A percentile compares a stretch with the other conserved stretches of the same genome.
phyloP scores from a whole-genome alignment of 2,329 filamentous ascomycete species.

The Diaporthe vaccinii region DNA sequence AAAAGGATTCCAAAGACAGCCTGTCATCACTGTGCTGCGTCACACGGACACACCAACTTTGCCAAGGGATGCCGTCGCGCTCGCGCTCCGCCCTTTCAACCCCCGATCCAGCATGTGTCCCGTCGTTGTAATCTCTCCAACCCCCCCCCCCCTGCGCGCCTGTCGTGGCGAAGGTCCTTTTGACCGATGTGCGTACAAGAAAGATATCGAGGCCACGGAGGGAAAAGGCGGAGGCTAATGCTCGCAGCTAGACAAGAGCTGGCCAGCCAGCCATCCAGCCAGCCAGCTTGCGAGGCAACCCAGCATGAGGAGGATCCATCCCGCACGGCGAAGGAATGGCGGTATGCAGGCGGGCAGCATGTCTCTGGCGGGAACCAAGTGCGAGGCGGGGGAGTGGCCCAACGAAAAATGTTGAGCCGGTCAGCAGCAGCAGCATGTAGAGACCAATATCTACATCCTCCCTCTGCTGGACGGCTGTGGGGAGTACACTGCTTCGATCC shows the following conservation, averaged over 20 bases:
- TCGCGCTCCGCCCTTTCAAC: background rate
- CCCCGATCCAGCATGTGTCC: background rate
- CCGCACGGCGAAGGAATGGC: conserved; percentile 22
- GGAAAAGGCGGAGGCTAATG: background rate
- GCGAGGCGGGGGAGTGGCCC: background rate
- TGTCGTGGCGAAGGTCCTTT: background rate
- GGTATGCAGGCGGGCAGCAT: conserved; percentile 30
- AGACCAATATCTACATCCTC: background rate
- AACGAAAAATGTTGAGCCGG: background rate
- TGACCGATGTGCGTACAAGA: background rate
- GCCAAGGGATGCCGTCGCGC: background rate
- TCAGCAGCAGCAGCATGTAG: background rate
- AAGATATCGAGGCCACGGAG: background rate
- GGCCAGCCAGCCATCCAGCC: background rate
- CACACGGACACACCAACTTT: background rate
- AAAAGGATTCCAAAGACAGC: conserved; percentile 11
- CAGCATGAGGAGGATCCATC: conserved; percentile 21
- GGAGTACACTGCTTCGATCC: background rate
- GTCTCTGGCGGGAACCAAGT: background rate
- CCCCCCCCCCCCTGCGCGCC: no score
- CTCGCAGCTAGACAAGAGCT: background rate
- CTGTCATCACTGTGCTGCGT: conserved; percentile 22
- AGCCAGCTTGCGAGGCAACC: background rate
- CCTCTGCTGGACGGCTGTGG: background rate
- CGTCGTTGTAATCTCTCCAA: no score